These are phyloP conservation scores for Magnaporthiopsis incrustans DNA, from an alignment of 2,329 filamentous ascomycete species.

Conservation along the genomic window DNA sequence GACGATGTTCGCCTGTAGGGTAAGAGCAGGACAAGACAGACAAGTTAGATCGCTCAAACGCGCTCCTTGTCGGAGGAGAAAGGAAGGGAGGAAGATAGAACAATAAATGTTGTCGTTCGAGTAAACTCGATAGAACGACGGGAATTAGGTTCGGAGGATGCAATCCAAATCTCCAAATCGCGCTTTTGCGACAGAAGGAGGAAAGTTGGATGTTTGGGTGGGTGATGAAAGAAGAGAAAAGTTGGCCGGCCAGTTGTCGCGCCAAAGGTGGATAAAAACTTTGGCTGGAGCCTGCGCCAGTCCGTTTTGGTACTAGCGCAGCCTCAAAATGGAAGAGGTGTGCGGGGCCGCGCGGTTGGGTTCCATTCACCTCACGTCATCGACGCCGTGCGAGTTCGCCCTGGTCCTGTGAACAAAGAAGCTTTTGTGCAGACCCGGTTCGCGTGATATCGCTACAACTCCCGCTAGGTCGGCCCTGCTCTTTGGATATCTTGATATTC, in stretches of 20 bases:
- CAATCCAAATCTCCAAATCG: neutral
- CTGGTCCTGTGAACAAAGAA: too few relatives aligned
- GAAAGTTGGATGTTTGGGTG: neutral
- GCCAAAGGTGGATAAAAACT: neutral
- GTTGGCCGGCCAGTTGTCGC: neutral
- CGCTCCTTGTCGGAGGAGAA: neutral
- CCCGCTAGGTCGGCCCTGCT: too few relatives aligned
- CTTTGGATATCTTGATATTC: too few relatives aligned
- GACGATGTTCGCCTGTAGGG: neutral
- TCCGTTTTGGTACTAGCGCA: neutral
- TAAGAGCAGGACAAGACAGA: neutral
- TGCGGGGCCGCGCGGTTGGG: neutral
- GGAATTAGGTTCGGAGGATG: neutral
- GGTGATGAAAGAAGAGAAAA: neutral
- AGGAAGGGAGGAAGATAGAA: neutral
- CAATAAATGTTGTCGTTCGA: neutral
- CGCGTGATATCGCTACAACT: too few relatives aligned
- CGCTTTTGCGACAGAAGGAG: too few relatives aligned
- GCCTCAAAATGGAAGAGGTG: neutral
- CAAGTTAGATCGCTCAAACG: neutral
- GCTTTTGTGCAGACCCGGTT: too few relatives aligned
- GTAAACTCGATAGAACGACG: neutral
- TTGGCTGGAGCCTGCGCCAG: neutral
- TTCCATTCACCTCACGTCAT: neutral
- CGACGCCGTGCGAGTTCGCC: too few relatives aligned